Conservation (phyloP, 1,284 basidiomycete genomes). For the Ganoderma resinaceum region DNA sequence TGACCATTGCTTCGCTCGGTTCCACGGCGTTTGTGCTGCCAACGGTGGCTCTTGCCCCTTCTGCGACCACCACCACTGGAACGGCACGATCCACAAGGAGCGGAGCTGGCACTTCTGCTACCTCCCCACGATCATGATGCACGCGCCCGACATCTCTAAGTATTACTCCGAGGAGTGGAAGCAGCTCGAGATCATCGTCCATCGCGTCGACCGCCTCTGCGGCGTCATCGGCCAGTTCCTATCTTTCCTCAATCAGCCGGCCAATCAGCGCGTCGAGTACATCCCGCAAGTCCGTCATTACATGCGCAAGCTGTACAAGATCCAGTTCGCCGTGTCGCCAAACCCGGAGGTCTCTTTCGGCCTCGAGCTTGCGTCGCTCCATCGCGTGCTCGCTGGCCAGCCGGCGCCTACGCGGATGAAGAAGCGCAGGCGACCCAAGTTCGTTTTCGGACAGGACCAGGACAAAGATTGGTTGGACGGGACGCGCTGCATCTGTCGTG, state of each 20-base stretch:
- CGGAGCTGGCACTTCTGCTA: slow-evolving; percentile 83
- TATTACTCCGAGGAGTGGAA: slow-evolving; percentile 80
- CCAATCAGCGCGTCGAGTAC: slow-evolving; percentile 73
- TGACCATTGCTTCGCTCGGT: slow-evolving; percentile 84
- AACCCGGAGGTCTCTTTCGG: slow-evolving; percentile 80
- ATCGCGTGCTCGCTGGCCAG: slow-evolving; percentile 77
- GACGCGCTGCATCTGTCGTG: slow-evolving; percentile 82
- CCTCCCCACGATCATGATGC: slow-evolving; percentile 69
- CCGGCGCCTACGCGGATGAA: slow-evolving; percentile 57
- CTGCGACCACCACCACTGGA: slow-evolving; percentile 89
- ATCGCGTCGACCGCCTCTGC: slow-evolving; percentile 75
- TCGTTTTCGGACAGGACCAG: slow-evolving; percentile 78
- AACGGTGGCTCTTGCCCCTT: slow-evolving; percentile 89
- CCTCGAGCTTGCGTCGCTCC: slow-evolving; percentile 78
- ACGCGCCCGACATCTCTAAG: slow-evolving; percentile 76
- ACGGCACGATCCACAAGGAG: slow-evolving; percentile 79
- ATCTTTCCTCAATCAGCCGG: slow-evolving; percentile 67
- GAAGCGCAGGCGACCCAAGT: slow-evolving; percentile 73
- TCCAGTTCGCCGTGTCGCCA: slow-evolving; percentile 82
- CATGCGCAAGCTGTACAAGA: slow-evolving; percentile 85
- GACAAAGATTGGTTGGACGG: slow-evolving; percentile 77
- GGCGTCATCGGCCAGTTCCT: slow-evolving; percentile 80
- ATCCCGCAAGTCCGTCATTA: slow-evolving; percentile 84
- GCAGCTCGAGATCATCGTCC: slow-evolving; percentile 77
- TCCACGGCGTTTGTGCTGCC: slow-evolving; percentile 82